These are phyloP conservation scores for Hyaloperonospora arabidopsidis DNA, from an alignment of 352 stramenopile species.

Conservation along the genomic window DNA sequence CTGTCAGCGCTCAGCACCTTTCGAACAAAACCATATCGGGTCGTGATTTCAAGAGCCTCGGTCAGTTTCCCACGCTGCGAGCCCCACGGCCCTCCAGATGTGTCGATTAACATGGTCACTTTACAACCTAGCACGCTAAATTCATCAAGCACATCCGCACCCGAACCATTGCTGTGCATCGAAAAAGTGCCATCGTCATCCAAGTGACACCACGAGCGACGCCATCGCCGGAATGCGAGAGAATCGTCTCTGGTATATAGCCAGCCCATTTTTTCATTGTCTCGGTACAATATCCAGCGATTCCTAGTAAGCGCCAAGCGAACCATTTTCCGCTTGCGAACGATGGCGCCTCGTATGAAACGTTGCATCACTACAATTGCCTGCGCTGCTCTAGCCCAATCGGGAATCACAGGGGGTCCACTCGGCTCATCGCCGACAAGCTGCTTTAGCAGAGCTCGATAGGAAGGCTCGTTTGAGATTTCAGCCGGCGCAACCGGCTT, in stretches of 20 bases:
- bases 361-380: constrained; percentile 76
- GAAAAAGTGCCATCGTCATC: constrained; percentile 63
- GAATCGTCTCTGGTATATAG: constrained; percentile 77
- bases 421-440: constrained; percentile 57
- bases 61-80: constrained; percentile 17
- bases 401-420: constrained; percentile 33
- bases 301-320: constrained; percentile 44
- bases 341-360: constrained; percentile 68
- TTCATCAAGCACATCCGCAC: constrained; percentile 50
- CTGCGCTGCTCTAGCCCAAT: constrained; percentile 63
- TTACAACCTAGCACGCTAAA: constrained; percentile 61
- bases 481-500: constrained; percentile 18
- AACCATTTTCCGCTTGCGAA: constrained; percentile 59
- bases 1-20: constrained; percentile 66
- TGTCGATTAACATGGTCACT: constrained; percentile 55
- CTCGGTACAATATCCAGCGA: constrained; percentile 52
- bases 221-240: constrained; percentile 78
- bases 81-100: constrained; percentile 42
- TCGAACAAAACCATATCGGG: constrained; percentile 31
- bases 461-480: constrained; percentile 50
- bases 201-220: constrained; percentile 73
- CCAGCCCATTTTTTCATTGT: constrained; percentile 71
- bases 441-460: constrained; percentile 65
- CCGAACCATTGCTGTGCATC: constrained; percentile 65
- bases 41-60: constrained; percentile 56